These are phyloP conservation scores for Nephromyces sp. DNA, from an alignment of 169 alveolate species.

Conservation along the genomic window DNA sequence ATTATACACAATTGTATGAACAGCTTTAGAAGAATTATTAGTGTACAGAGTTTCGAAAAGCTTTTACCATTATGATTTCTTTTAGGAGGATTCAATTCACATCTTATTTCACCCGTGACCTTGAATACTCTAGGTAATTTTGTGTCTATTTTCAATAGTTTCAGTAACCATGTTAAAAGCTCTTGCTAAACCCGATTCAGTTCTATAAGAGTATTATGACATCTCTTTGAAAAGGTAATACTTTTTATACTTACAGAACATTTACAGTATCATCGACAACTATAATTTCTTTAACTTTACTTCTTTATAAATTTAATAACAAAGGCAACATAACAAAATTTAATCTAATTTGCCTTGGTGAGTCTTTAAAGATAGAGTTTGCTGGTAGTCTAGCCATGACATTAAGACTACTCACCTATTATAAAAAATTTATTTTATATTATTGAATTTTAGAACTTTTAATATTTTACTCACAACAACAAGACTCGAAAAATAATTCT, in stretches of 20 bases:
- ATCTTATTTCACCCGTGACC: not conserved
- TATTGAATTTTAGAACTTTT: no score
- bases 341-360: no score
- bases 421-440: no score
- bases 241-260: not conserved
- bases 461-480: no score
- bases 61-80: not conserved
- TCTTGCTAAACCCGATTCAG: not conserved
- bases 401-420: no score
- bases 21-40: not conserved
- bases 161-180: not conserved
- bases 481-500: not conserved
- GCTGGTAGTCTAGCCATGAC: no score
- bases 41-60: not conserved
- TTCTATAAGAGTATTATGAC: not conserved
- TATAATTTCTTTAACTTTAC: not conserved
- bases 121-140: not conserved
- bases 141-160: no score
- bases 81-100: not conserved
- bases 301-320: not conserved
- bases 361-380: no score
- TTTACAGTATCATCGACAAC: not conserved
- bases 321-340: no score
- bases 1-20: not conserved
- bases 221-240: not conserved